These are phyloP conservation scores for Diaporthe amygdali DNA, from an alignment of 2,329 filamentous ascomycete species.

Conservation along the genomic window DNA sequence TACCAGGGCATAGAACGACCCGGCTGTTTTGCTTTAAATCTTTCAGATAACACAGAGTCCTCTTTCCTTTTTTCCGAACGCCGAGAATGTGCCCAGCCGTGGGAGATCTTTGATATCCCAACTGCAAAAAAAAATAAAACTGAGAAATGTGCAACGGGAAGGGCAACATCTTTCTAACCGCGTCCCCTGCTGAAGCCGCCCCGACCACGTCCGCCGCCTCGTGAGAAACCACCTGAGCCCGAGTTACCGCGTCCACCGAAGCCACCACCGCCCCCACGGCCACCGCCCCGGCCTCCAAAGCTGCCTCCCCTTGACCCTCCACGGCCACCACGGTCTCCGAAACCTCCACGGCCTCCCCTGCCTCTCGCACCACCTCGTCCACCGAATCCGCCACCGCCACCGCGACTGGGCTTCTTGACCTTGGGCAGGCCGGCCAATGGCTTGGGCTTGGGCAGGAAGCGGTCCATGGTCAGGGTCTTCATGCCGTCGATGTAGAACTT, in stretches of 20 bases:
- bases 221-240: slow-evolving; percentile 30
- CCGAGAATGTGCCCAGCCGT: slow-evolving; percentile 24
- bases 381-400: slow-evolving; percentile 57
- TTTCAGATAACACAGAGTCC: slow-evolving; percentile 21
- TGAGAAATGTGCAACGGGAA: slow-evolving; percentile 15
- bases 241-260: slow-evolving; percentile 27
- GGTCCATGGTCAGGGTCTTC: slow-evolving; percentile 93
- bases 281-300: slow-evolving; percentile 34
- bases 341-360: slow-evolving; percentile 37
- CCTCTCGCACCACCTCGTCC: slow-evolving; percentile 45
- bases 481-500: slow-evolving; percentile 96
- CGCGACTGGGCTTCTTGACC: slow-evolving; percentile 58
- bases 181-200: slow-evolving; percentile 39
- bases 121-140: slow-evolving; percentile 17
- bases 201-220: slow-evolving; percentile 38
- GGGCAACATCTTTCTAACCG: not conserved
- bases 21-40: slow-evolving; percentile 17
- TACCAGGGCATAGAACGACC: slow-evolving; percentile 13
- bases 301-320: slow-evolving; percentile 26
- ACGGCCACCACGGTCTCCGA: slow-evolving; percentile 31
- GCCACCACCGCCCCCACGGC: slow-evolving; percentile 35
- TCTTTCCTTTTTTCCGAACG: slow-evolving; percentile 27
- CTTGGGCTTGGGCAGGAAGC: slow-evolving; percentile 96
- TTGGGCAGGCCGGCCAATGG: slow-evolving; percentile 63
- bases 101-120: slow-evolving; percentile 20